Base-by-base conservation (phyloP, 2,329 filamentous ascomycete species). In the Colletotrichum musae region DNA sequence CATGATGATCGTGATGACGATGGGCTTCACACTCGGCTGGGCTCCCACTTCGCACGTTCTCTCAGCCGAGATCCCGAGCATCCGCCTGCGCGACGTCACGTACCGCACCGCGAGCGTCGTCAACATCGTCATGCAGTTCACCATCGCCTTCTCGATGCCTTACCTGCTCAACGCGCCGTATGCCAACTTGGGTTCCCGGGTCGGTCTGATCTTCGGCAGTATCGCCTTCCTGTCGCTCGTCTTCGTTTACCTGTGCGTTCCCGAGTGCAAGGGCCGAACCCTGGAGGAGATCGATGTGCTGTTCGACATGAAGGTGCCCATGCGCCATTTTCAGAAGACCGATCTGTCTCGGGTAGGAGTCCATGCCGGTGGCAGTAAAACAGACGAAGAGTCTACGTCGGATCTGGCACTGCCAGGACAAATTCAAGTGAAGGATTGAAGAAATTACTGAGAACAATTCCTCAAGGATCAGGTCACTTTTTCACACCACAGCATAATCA, bases 201-300 rank as follows among this genome's bases (percentile, higher is more conserved):
- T 61, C 45, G 26, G 51, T 61, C 63, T 47, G 18, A 70, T 58
- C 41, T 67, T 70, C 67, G 67, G 62, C 16, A 24, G n/a, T 52
- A 28, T 43, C 16, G n/a, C 6, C 3, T 26, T 60, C 18, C 18
- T 41, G 5, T 24, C 24, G 1, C 41, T 21, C 0, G 36, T 47
- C 0, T 57, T n/a, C 43, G 71, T 70, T 2, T 77, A 70, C 57
- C 72, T 78, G 28, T 75, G 78, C 62, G 75, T 83, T 6, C 82
- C 82, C 4, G 82, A 84, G 68, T 80, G 78, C 58, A 90, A 92
- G 75, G 92, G 91, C 65, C 87, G 92, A 4, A 91, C 89, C 0
- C 84, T 95, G 2, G 93, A 95, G 80, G 92, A 95, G 77, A 92
- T 95, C 65, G 93, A 95, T 24, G 10, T 45, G 39, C 26, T 62